Base-by-base conservation (phyloP, 768 basidiomycete genomes). In the Hydnum rufescens region DNA sequence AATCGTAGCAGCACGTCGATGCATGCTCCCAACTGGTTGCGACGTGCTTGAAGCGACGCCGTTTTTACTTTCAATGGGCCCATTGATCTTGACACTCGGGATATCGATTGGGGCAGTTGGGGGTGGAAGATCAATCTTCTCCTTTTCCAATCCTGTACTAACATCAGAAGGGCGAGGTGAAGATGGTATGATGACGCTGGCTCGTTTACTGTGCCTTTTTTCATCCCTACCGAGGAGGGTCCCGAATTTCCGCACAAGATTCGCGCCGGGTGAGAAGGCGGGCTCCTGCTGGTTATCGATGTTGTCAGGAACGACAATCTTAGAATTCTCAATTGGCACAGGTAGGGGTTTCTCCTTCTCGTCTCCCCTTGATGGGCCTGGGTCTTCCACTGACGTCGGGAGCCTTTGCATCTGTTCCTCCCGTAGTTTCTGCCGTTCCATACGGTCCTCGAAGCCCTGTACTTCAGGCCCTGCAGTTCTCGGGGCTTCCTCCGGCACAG, bases 231-330 rank as follows among this genome's bases (percentile, higher is more conserved):
- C 63, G 32, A 83, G 65, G 59, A 86, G 63, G 54, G 77, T 81
- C 39, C 81, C 81, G 60, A 86, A 83, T 68, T 75, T 78, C 64
- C 80, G 70, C 54, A 81, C 80, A n/a, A 86, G 71, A 25, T 79
- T 80, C 49, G 78, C 75, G 19, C 80, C 78, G 49, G 78, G 70
- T 0, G 76, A 70, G 50, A 77, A 60, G 3, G 44, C 60, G 64
- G 19, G 22, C 29, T 53, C 57, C 54, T 46, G 48, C 48, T 5
- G 28, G 47, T 58, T 66, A 60, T 58, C 62, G 55, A 55, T 64
- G 54, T 29, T 56, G n/a, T n/a, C n/a, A n/a, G n/a, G n/a, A n/a
- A n/a, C n/a, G n/a, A n/a, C n/a, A n/a, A n/a, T n/a, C n/a, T n/a
- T n/a, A n/a, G n/a, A n/a, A n/a, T n/a, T n/a, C n/a, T n/a, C n/a